These are phyloP conservation scores for Talaromyces nanjingensis DNA, from an alignment of 495 filamentous ascomycete genomes.

Conservation along the genomic window DNA sequence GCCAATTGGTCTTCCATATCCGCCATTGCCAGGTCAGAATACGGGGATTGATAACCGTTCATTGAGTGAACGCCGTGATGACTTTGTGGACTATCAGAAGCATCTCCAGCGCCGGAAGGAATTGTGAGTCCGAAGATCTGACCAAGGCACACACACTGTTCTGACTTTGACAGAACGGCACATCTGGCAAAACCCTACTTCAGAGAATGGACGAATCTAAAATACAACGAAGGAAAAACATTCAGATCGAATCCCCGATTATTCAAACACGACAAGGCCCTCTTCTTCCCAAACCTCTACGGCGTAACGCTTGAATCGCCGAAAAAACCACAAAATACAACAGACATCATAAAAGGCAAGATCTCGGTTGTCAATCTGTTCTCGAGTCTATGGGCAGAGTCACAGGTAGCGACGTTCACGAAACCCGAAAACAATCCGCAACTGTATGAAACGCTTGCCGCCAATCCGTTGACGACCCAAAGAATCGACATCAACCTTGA, in stretches of 20 bases:
- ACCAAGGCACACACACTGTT: not conserved
- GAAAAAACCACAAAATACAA: slow-evolving; percentile 57
- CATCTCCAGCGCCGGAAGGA: slow-evolving; percentile 65
- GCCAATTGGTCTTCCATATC: slow-evolving; percentile 71
- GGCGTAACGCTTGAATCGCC: slow-evolving; percentile 62
- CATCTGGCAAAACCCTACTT: slow-evolving; percentile 79
- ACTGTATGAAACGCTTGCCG: slow-evolving; percentile 45
- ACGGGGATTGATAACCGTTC: slow-evolving; percentile 64
- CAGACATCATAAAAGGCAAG: slow-evolving; percentile 58
- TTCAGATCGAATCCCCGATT: slow-evolving; percentile 71
- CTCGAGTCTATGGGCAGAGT: slow-evolving; percentile 75
- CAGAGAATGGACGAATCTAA: slow-evolving; percentile 82
- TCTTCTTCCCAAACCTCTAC: slow-evolving; percentile 89
- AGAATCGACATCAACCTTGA: slow-evolving; percentile 81
- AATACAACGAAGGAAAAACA: slow-evolving; percentile 76
- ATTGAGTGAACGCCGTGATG: slow-evolving; percentile 61
- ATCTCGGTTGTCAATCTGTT: slow-evolving; percentile 76
- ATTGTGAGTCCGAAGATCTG: slow-evolving; percentile 46
- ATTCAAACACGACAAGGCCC: slow-evolving; percentile 66
- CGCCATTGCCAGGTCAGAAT: slow-evolving; percentile 72
- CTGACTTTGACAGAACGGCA: slow-evolving; percentile 28
- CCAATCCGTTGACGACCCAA: slow-evolving; percentile 47
- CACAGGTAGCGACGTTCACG: slow-evolving; percentile 67
- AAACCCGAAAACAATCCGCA: slow-evolving; percentile 55
- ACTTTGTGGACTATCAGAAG: slow-evolving; percentile 78